phyloP scores from a whole-genome alignment of 2,329 filamentous ascomycete genomes.

The Sphaerulina populicola region DNA sequence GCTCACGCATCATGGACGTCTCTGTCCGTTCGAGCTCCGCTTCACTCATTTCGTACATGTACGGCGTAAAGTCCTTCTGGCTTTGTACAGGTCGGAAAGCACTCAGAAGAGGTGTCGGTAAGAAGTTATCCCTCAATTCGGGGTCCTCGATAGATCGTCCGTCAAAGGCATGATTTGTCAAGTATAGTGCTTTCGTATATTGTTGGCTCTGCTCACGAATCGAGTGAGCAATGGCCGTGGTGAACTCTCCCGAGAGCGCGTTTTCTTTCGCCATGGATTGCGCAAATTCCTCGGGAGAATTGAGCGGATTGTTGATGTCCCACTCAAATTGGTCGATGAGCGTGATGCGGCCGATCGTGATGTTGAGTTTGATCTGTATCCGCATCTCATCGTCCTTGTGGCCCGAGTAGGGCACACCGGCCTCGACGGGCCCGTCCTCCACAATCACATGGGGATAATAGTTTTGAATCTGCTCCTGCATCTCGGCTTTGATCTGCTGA shows the following conservation, averaged over 20 bases:
- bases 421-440: constrained; percentile 82
- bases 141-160: constrained; percentile 86
- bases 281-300: constrained; percentile 92
- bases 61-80: constrained; percentile 88
- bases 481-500: constrained; percentile 61
- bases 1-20: constrained; percentile 84
- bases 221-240: constrained; percentile 92
- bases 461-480: constrained; percentile 83
- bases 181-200: constrained; percentile 87
- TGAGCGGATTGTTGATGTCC: constrained; percentile 93
- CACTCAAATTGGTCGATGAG: constrained; percentile 97
- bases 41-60: constrained; percentile 88
- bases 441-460: constrained; percentile 89
- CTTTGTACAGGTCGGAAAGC: constrained; percentile 87
- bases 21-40: constrained; percentile 84
- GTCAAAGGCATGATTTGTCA: constrained; percentile 89
- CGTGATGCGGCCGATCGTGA: constrained; percentile 91
- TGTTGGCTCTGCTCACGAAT: constrained; percentile 94
- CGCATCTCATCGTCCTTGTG: constrained; percentile 99
- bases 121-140: constrained; percentile 75
- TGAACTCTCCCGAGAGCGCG: constrained; percentile 88
- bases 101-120: constrained; percentile 70
- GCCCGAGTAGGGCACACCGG: constrained; percentile 78
- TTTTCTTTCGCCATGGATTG: constrained; percentile 80
- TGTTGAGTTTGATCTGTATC: constrained; percentile 89